Base-by-base conservation (phyloP, 768 basidiomycete species). In the Boletales sp. region DNA sequence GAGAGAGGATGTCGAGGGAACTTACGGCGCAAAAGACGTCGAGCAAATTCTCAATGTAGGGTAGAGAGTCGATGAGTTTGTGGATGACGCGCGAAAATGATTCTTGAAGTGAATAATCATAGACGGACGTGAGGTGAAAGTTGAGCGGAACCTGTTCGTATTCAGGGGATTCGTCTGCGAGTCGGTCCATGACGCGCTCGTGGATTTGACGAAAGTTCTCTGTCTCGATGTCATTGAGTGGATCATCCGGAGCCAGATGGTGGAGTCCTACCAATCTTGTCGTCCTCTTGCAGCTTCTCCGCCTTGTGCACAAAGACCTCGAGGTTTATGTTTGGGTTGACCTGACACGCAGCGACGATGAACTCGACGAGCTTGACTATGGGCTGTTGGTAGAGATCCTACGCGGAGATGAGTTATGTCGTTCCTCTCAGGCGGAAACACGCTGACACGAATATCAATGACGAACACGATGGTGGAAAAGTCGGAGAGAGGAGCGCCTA, bases 261-360 rank as follows among this genome's bases (percentile, higher is more conserved):
- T n/a, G 30, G 46, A 41, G 19, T 62, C 81, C 19, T 58, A 92
- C 91, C 91, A 49, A 87, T 82, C 65, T 92, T 87, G 65, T 95
- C 94, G 55, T 94, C 93, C 57, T 95, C 92, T 50, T 86, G 83
- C 38, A 95, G 72, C 42, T 85, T 88, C 69, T 98, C 95, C 8
- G 90, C 87, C 69, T 98, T 97, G 71, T 97, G 95, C 7, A 94
- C 89, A 59, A 97, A 96, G 31, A 97, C 85, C 63, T 95, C 91
- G 25, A 97, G 77, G 56, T 83, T 81, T 50, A 94, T 81, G 37
- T 77, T 74, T 6, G 86, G 89, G 62, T 90, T 90, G 36, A 83
- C 78, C 38, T 82, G 76, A 62, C 83, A 87, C 4, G 89, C 86
- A 8, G 86, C 81, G 31, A 86, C 75, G 55, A 94, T 85, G 60